Evolutionary conservation across 75 land plant genomes (phyloP).

Genomic region (Picea glauca): DNA sequence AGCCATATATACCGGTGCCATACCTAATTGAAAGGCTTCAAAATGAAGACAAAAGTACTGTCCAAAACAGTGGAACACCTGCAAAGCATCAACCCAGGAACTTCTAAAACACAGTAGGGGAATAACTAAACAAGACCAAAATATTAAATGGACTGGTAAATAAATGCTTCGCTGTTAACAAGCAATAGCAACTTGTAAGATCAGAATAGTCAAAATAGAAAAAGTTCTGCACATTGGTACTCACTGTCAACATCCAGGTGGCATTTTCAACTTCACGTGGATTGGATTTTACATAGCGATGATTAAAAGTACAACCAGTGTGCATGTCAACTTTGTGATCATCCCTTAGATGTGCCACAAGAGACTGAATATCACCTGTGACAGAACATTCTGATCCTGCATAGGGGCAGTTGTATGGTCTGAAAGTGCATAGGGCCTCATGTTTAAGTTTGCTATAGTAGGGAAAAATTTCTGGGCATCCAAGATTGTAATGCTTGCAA

Average conservation of each 20-base stretch:
- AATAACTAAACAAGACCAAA: neutral
- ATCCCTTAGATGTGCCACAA: slow-evolving; percentile 56
- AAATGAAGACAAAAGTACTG: slow-evolving; percentile 81
- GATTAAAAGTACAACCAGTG: slow-evolving; percentile 53
- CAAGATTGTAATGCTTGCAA: slow-evolving; percentile 63
- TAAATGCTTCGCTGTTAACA: too few species aligned
- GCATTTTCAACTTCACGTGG: slow-evolving; percentile 66
- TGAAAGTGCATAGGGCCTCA: slow-evolving; percentile 39
- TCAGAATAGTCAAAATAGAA: neutral
- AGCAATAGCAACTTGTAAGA: too few species aligned
- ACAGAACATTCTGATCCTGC: slow-evolving; percentile 63
- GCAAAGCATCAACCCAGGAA: neutral
- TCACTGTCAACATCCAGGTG: slow-evolving; percentile 63
- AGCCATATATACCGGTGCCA: slow-evolving; percentile 82
- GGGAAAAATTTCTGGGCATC: slow-evolving; percentile 58
- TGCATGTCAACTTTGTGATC: slow-evolving; percentile 65
- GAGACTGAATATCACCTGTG: slow-evolving; percentile 43
- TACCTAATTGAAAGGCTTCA: slow-evolving; percentile 57
- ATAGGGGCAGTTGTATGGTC: slow-evolving; percentile 63
- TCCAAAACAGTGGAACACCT: slow-evolving; percentile 93
- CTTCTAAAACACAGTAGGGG: too few species aligned
- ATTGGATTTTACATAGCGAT: slow-evolving; percentile 61
- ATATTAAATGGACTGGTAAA: neutral
- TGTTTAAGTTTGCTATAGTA: slow-evolving; percentile 64
- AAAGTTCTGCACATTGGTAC: slow-evolving; percentile 4